Conservation (phyloP, 1,284 basidiomycete genomes). For the Apiotrichum sp. region DNA sequence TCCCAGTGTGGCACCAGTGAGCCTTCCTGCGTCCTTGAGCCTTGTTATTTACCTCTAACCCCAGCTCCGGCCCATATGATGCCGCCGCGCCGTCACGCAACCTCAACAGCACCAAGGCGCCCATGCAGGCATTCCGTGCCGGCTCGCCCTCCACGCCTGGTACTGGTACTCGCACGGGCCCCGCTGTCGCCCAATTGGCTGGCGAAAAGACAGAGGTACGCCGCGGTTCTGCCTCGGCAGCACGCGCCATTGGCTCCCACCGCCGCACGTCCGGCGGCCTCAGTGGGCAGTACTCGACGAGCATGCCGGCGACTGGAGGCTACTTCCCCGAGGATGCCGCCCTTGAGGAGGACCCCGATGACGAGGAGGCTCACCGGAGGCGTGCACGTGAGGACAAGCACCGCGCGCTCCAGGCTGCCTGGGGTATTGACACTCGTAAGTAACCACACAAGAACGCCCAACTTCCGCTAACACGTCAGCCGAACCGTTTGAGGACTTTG, state of each 20-base stretch:
- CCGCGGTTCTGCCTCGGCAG: not conserved
- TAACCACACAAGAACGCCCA: not conserved
- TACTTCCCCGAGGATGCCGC: conserved; percentile 35
- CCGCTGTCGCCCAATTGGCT: not conserved
- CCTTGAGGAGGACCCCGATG: conserved; percentile 14
- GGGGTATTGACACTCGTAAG: conserved; percentile 47
- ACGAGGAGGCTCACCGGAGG: conserved; percentile 32
- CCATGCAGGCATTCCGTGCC: conserved; percentile 41
- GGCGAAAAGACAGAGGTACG: not conserved
- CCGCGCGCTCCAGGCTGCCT: conserved; percentile 44
- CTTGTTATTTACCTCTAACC: not conserved
- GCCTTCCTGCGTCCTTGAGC: not conserved
- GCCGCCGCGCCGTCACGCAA: conserved; percentile 47
- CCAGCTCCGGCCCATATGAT: conserved; percentile 45
- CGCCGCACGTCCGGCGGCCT: conserved; percentile 37
- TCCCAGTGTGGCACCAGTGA: not conserved
- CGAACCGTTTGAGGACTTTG: conserved; percentile 47
- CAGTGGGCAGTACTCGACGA: conserved; percentile 44
- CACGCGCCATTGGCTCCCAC: conserved; percentile 4
- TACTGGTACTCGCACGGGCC: conserved; percentile 1
- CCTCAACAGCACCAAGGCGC: conserved; percentile 35
- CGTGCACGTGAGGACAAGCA: conserved; percentile 42
- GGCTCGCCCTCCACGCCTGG: conserved; percentile 6
- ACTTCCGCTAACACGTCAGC: conserved; percentile 28
- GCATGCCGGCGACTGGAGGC: conserved; percentile 40